These are phyloP conservation scores for Parastagonospora nodorum DNA, from an alignment of 2,329 filamentous ascomycete genomes.

Conservation along the genomic window DNA sequence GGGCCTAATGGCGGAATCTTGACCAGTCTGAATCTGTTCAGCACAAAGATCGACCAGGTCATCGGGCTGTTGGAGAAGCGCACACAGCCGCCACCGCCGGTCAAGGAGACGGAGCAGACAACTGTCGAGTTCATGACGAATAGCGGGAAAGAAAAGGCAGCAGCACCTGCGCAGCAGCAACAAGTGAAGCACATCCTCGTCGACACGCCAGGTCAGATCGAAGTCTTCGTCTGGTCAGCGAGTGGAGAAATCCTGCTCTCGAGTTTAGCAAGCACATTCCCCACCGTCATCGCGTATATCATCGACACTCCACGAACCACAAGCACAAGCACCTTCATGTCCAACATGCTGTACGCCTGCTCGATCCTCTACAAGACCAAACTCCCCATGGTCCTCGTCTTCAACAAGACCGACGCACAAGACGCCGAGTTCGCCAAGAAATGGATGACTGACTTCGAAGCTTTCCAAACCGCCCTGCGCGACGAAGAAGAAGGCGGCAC, in stretches of 20 bases:
- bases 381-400: constrained; percentile 96
- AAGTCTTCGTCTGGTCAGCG: constrained; percentile 98
- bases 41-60: constrained; percentile 97
- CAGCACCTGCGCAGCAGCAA: constrained; percentile 55
- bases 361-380: constrained; percentile 99
- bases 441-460: constrained; percentile 99
- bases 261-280: constrained; percentile 89
- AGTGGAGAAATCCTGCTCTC: constrained; percentile 93
- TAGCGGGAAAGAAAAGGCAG: constrained; percentile 32
- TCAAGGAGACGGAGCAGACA: constrained; percentile 32
- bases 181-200: constrained; percentile 81
- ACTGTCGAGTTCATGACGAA: constrained; percentile 45
- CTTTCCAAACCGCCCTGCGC: constrained; percentile 84
- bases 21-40: constrained; percentile 93
- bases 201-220: constrained; percentile 96
- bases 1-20: constrained; percentile 97
- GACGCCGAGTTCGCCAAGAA: constrained; percentile 90
- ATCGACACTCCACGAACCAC: constrained; percentile 95
- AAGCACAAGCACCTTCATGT: constrained; percentile 98
- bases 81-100: constrained; percentile 59
- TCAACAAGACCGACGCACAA: constrained; percentile 98
- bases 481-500: constrained; percentile 79
- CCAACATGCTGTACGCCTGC: constrained; percentile 99
- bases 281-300: constrained; percentile 95
- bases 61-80: constrained; percentile 89